Evolutionary conservation across 306 rosid genomes (phyloP).

Genomic region (Castanea crenata): DNA sequence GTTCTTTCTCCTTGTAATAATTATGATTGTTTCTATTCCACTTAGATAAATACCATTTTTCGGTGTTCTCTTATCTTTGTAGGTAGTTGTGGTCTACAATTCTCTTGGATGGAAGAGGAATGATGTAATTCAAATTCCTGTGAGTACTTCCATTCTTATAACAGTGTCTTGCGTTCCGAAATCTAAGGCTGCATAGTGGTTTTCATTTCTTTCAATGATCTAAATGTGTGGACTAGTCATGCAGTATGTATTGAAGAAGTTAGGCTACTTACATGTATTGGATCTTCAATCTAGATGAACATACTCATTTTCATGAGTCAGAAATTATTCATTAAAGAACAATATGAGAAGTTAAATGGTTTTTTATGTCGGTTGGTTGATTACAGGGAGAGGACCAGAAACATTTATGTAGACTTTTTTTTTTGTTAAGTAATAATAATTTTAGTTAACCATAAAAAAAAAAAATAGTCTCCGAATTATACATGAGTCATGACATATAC

Average conservation of each 20-base stretch:
- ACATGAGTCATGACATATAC: too few relatives aligned
- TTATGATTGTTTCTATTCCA: not conserved
- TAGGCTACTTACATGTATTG: not conserved
- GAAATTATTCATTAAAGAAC: not conserved
- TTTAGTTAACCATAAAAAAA: too few relatives aligned
- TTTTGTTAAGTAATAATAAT: too few relatives aligned
- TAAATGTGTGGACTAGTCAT: not conserved
- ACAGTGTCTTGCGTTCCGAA: conserved; percentile 4
- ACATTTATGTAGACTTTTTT: not conserved
- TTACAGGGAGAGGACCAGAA: not conserved
- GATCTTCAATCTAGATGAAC: not conserved
- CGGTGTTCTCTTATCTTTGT: conserved; percentile 19
- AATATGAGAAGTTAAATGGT: not conserved
- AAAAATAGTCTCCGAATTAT: too few relatives aligned
- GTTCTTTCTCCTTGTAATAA: not conserved
- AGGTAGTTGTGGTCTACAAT: conserved; percentile 48
- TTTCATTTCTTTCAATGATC: conserved; percentile 7
- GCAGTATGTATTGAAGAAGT: conserved; percentile 2
- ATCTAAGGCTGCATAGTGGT: not conserved
- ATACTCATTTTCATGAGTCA: not conserved
- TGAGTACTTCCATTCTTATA: conserved; percentile 29
- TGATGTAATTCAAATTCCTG: conserved; percentile 47
- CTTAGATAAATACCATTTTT: conserved; percentile 14
- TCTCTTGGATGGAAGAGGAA: conserved; percentile 60
- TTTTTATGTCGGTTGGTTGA: not conserved